Conservation (phyloP, 176 grass and related monocot species). For the Ensete ventricosum region DNA sequence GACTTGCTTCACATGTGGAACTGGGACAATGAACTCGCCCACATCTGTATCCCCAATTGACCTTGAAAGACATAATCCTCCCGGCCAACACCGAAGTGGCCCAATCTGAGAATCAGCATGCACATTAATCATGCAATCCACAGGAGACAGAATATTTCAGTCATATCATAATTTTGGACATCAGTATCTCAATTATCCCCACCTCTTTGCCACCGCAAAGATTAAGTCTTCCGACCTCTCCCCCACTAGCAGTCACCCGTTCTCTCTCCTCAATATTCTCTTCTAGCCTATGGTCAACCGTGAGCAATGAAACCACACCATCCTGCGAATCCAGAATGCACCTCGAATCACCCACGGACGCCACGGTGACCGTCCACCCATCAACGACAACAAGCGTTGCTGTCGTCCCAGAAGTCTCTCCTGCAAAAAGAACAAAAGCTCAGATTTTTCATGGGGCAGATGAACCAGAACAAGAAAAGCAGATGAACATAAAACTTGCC, state of each 20-base stretch:
- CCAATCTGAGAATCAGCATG: conserved; percentile 39
- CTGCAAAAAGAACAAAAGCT: conserved; percentile 27
- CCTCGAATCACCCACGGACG: conserved; percentile 87
- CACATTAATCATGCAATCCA: conserved; percentile 3
- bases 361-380: conserved; percentile 69
- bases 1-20: conserved; percentile 98
- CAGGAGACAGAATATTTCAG: not conserved
- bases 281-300: conserved; percentile 83
- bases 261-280: conserved; percentile 88
- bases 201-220: conserved; percentile 88
- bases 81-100: conserved; percentile 92
- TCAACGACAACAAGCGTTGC: conserved; percentile 89
- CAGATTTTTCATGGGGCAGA: not conserved
- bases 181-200: not conserved
- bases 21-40: conserved; percentile 89
- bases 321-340: conserved; percentile 77
- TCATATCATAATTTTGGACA: not conserved
- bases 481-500: conserved; percentile 25
- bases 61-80: conserved; percentile 91
- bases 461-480: not conserved
- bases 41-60: conserved; percentile 95
- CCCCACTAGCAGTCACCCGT: conserved; percentile 80
- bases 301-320: conserved; percentile 65
- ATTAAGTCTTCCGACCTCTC: conserved; percentile 88
- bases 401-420: conserved; percentile 85